A percentile compares a stretch with the other conserved stretches of the same genome.
These are phyloP conservation scores for Erigeron canadensis DNA, from an alignment of 129 eudicot species.

Conservation along the genomic window DNA sequence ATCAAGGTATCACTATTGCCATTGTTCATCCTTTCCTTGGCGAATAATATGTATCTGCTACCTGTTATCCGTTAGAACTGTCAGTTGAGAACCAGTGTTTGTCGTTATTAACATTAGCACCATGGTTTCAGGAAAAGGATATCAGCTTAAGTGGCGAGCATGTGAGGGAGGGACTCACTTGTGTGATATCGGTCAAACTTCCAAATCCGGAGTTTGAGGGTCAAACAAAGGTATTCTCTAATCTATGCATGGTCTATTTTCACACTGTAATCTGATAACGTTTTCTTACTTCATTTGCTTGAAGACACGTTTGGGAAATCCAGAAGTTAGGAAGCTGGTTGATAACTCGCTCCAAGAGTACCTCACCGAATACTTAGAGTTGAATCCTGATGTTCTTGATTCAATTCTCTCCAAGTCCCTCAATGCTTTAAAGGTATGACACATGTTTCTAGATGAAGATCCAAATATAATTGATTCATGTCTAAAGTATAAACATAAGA, in stretches of 20 bases:
- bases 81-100: not conserved
- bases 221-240: slow-evolving; percentile 79
- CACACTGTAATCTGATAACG: slow-evolving; percentile 7
- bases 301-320: slow-evolving; percentile 95
- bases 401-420: slow-evolving; percentile 80
- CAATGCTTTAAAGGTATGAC: slow-evolving; percentile 84
- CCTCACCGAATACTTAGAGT: slow-evolving; percentile 85
- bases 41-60: not conserved
- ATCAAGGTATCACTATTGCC: slow-evolving; percentile 57
- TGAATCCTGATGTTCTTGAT: slow-evolving; percentile 94
- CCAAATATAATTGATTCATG: slow-evolving; percentile 4
- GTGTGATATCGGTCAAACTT: slow-evolving; percentile 92
- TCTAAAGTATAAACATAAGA: not conserved
- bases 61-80: not conserved
- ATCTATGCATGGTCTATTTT: not conserved
- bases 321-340: slow-evolving; percentile 83
- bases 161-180: slow-evolving; percentile 94
- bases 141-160: slow-evolving; percentile 88
- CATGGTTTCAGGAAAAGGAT: slow-evolving; percentile 73
- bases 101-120: slow-evolving; percentile 9
- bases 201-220: slow-evolving; percentile 99
- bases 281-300: slow-evolving; percentile 18
- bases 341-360: slow-evolving; percentile 87
- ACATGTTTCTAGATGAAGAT: not conserved
- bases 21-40: not conserved